Evolutionary conservation across 1,284 basidiomycete species (phyloP), one percentile per base, ranked within the genome.

Genomic region (Abortiporus biennis): DNA sequence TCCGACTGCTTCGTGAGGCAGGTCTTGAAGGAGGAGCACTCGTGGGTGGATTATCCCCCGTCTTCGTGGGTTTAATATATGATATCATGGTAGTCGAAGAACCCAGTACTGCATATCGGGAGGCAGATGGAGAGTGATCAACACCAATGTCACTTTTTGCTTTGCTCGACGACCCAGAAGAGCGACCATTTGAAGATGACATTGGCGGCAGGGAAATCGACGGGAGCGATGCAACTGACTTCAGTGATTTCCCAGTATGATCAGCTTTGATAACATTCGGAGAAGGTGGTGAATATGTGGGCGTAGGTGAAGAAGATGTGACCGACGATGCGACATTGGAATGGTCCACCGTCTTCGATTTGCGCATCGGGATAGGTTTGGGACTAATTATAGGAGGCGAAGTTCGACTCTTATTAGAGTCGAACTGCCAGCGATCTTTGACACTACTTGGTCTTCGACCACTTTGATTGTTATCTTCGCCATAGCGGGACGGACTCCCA

Each of bases 391-490:
- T 53, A 13, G 51, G 52, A 3, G 55, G 48, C 9, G 57, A 49
- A 12, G 56, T 42, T 22, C 48, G 40, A 8, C 46, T 43, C 20
- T 29, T 39, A 39, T 43, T 37, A 16, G 25, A 44, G 29, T 29
- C 44, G 33, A 48, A 49, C 31, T 75, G 78, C 84, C 84, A 86
- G 22, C 84, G 72, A 54, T 85, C 80, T 30, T 86, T 67, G 4
- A 87, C 82, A 12, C 13, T 49, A 47, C 3, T 31, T 36, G 29
- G 48, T 35, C 41, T 53, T 44, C 39, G 51, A 45, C 29, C 27
- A 23, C 46, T 49, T 9, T 60, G 56, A 0, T 50, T 47, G 12
- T 33, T 31, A 36, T 13, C 47, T 34, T 30, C 38, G n/a, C n/a
- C n/a, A n/a, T n/a, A n/a, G 16, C 30, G 21, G 3, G 33, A 19